Conservation (phyloP, 2,329 filamentous ascomycete species). For the Exophiala calicioides region DNA sequence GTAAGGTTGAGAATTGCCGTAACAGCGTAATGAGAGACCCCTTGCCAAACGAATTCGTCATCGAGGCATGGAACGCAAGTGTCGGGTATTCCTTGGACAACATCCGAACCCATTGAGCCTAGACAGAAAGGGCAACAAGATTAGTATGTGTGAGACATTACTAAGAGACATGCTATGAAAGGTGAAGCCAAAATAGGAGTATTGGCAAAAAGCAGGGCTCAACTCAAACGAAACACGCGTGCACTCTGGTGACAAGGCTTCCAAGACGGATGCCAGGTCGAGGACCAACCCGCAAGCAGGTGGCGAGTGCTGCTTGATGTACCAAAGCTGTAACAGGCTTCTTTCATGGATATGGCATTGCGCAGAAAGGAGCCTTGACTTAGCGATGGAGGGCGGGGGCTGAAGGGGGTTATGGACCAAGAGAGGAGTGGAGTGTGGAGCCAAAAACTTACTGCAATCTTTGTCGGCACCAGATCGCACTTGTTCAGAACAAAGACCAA, state of each 20-base stretch:
- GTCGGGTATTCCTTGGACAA: conserved; percentile 92
- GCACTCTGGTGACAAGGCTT: conserved; percentile 70
- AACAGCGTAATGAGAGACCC: conserved; percentile 89
- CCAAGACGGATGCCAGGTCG: conserved; percentile 77
- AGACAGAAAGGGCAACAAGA: conserved; percentile 40
- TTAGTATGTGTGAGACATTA: conserved; percentile 87
- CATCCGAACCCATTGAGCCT: conserved; percentile 90
- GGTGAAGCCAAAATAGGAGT: conserved; percentile 51
- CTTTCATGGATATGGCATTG: conserved; percentile 71
- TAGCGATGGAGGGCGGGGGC: conserved; percentile 61
- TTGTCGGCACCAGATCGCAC: conserved; percentile 88
- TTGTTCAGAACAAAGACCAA: conserved; percentile 88
- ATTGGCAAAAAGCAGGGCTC: conserved; percentile 72
- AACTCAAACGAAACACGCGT: conserved; percentile 94
- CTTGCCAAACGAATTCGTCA: conserved; percentile 96
- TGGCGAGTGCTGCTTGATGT: conserved; percentile 79
- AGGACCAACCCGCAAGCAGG: conserved; percentile 20
- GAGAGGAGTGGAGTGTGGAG: conserved; percentile 14
- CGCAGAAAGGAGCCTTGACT: conserved; percentile 80
- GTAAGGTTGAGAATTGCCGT: conserved; percentile 86
- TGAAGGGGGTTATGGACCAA: conserved; percentile 15
- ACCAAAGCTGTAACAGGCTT: conserved; percentile 99
- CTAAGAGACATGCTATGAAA: conserved; percentile 87
- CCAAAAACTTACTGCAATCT: conserved; percentile 79
- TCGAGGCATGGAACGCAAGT: conserved; percentile 88